These are phyloP conservation scores for Syzygium aromaticum DNA, from an alignment of 345 rosid genomes.

Conservation along the genomic window DNA sequence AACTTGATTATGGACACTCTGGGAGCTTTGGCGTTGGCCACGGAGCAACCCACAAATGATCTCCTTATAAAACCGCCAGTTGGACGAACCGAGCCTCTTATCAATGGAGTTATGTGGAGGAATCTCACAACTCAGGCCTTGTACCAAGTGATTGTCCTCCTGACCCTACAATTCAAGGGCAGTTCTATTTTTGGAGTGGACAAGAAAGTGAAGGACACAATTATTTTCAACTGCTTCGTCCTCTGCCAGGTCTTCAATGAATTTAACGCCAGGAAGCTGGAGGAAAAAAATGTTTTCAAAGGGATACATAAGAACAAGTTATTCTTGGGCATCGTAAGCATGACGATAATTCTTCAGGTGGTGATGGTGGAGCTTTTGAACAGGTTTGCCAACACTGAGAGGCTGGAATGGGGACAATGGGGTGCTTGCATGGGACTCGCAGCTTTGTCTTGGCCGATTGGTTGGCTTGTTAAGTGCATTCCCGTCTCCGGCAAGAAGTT, in stretches of 20 bases:
- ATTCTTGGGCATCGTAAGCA: constrained; percentile 46
- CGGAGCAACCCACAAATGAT: constrained; percentile 56
- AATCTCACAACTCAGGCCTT: constrained; percentile 57
- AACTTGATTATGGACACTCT: constrained; percentile 78
- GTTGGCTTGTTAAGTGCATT: constrained; percentile 49
- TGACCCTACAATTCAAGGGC: constrained; percentile 61
- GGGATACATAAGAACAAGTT: constrained; percentile 54
- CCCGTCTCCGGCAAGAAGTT: constrained; percentile 26
- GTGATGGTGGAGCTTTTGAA: constrained; percentile 69
- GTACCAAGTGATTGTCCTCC: constrained; percentile 50
- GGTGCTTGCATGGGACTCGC: constrained; percentile 49
- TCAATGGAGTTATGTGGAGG: constrained; percentile 77
- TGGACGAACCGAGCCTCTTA: constrained; percentile 52
- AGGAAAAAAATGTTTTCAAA: constrained; percentile 61
- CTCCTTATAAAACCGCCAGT: constrained; percentile 55
- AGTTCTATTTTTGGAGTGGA: constrained; percentile 40
- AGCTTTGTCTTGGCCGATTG: constrained; percentile 64
- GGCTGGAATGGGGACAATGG: constrained; percentile 61
- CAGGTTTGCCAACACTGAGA: constrained; percentile 66
- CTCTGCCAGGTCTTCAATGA: constrained; percentile 79
- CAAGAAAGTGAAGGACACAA: constrained; percentile 43
- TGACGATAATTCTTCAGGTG: constrained; percentile 54
- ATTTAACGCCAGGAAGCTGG: constrained; percentile 67
- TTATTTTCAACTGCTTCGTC: constrained; percentile 65
- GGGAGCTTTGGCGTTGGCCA: constrained; percentile 67